phyloP scores from a whole-genome alignment of 441 rosid genomes.

The Jatropha multifida region DNA sequence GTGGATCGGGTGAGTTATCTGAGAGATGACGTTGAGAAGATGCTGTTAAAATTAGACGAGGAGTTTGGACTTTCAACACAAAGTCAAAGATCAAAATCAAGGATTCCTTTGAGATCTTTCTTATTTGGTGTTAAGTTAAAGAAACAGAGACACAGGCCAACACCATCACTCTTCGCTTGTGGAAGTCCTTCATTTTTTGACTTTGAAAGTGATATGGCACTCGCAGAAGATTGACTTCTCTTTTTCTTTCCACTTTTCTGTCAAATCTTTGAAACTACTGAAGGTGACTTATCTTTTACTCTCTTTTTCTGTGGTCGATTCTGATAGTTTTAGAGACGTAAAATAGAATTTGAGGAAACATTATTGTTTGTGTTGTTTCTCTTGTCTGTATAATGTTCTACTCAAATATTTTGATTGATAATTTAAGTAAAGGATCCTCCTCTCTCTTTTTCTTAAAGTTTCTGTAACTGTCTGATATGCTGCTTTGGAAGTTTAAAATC shows the following conservation, averaged over 20 bases:
- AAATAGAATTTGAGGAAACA: neutral
- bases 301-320: neutral
- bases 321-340: neutral
- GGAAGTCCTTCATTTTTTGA: conserved; percentile 51
- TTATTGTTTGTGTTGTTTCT: neutral
- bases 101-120: conserved; percentile 77
- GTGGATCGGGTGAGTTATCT: conserved; percentile 44
- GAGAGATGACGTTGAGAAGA: conserved; percentile 52
- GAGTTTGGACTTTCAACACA: conserved; percentile 47
- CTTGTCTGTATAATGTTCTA: neutral
- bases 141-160: conserved; percentile 38
- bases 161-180: conserved; percentile 56
- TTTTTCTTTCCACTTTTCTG: neutral
- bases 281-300: neutral
- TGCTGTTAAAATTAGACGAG: conserved; percentile 47
- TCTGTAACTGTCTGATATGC: neutral
- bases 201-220: conserved; percentile 37
- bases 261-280: conserved; percentile 1
- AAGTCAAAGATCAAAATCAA: conserved; percentile 36
- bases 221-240: conserved; percentile 4
- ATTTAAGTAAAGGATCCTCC: neutral
- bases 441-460: neutral
- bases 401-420: neutral
- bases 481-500: too few species aligned
- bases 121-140: conserved; percentile 80